Conservation (phyloP, 805 yeast species). For the Lipomyces sp. region DNA sequence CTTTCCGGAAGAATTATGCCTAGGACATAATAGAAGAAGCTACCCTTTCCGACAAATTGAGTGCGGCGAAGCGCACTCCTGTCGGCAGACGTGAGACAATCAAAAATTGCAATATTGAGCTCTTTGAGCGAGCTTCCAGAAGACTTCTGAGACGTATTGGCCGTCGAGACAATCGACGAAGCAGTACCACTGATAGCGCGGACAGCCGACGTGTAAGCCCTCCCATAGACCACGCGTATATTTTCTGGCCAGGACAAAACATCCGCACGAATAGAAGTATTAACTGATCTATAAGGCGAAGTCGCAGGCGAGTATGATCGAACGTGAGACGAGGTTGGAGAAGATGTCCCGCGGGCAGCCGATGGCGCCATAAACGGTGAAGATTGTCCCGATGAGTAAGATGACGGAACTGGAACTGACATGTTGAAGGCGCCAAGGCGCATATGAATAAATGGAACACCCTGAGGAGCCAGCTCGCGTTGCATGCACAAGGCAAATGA, state of each 20-base stretch:
- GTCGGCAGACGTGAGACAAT: slow-evolving; percentile 26
- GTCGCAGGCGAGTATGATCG: slow-evolving; percentile 37
- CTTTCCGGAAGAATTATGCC: slow-evolving; percentile 32
- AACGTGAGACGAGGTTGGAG: slow-evolving; percentile 33
- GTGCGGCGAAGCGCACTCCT: slow-evolving; percentile 19
- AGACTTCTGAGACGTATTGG: slow-evolving; percentile 11
- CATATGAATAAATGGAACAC: slow-evolving; percentile 52
- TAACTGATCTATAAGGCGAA: slow-evolving; percentile 40
- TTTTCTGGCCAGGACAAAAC: slow-evolving; percentile 51
- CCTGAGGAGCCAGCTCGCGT: slow-evolving; percentile 52
- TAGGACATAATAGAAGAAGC: slow-evolving; percentile 30
- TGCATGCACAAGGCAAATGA: slow-evolving; percentile 49
- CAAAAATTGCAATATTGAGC: slow-evolving; percentile 33
- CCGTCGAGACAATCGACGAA: slow-evolving; percentile 28
- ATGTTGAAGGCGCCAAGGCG: slow-evolving; percentile 56
- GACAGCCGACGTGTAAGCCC: slow-evolving; percentile 41
- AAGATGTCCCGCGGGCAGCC: slow-evolving; percentile 18
- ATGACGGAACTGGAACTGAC: slow-evolving; percentile 41
- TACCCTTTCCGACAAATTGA: slow-evolving; percentile 37
- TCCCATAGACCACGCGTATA: slow-evolving; percentile 47
- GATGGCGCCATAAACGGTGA: slow-evolving; percentile 31
- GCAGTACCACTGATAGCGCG: slow-evolving; percentile 34
- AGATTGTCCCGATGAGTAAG: slow-evolving; percentile 25
- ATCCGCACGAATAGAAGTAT: slow-evolving; percentile 48
- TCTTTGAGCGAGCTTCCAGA: slow-evolving; percentile 29